phyloP scores from a whole-genome alignment of 1,284 basidiomycete species.

The Laetiporus sulphureus region DNA sequence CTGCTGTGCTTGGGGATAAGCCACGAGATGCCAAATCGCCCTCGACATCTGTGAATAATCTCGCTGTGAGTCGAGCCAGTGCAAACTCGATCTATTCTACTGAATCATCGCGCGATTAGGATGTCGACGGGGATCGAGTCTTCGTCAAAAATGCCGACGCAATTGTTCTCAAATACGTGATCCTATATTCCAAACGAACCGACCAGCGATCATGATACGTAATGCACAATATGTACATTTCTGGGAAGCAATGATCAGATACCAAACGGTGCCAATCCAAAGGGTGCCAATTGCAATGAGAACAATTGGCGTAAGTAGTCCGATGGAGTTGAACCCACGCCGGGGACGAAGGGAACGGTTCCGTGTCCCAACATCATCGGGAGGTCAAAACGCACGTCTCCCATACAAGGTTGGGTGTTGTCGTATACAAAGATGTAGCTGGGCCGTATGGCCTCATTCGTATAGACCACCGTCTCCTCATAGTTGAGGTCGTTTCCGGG shows the following conservation, averaged over 20 bases:
- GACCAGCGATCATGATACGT: no score
- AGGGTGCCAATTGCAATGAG: no score
- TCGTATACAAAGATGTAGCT: constrained; percentile 13
- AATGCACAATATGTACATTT: no score
- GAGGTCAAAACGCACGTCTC: no score
- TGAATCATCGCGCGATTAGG: constrained; percentile 13
- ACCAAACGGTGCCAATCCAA: no score
- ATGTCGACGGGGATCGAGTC: constrained; percentile 33
- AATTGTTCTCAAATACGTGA: constrained; percentile 40
- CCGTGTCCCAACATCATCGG: no score
- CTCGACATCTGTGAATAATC: neutral
- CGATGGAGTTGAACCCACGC: no score
- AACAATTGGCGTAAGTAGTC: no score
- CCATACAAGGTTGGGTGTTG: no score
- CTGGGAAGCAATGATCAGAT: no score
- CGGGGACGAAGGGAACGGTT: constrained; percentile 6
- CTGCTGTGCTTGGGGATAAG: constrained; percentile 34
- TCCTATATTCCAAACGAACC: constrained; percentile 34
- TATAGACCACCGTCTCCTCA: constrained; percentile 13
- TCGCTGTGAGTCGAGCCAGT: constrained; percentile 17
- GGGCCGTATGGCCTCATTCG: constrained; percentile 15
- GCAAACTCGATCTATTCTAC: no score
- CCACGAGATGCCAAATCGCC: constrained; percentile 6
- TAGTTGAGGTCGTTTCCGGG: constrained; percentile 16
- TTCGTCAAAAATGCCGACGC: constrained; percentile 39